Percentiles rank a stretch among this genome's conserved stretches.
These are phyloP conservation scores for Phellopilus nigrolimitatus DNA, from an alignment of 1,284 basidiomycete species.

Conservation along the genomic window DNA sequence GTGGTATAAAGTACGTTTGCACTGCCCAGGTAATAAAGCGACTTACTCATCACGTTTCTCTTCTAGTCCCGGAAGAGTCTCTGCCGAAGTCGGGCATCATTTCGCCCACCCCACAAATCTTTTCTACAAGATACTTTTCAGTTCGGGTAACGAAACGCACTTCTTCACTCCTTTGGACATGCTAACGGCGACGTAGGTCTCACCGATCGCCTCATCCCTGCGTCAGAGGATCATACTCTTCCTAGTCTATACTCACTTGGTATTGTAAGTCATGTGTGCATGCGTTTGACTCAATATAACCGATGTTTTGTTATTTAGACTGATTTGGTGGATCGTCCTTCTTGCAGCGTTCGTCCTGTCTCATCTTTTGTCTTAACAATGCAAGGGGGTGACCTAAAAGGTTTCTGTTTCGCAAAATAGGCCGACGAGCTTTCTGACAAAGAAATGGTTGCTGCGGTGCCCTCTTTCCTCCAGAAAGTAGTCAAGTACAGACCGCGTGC, in stretches of 20 bases:
- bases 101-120: slow-evolving; percentile 70
- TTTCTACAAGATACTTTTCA: slow-evolving; percentile 57
- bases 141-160: slow-evolving; percentile 36
- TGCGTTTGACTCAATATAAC: not conserved
- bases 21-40: too few relatives aligned
- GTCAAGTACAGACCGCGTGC: slow-evolving; percentile 47
- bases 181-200: slow-evolving; percentile 26
- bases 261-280: slow-evolving; percentile 28
- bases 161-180: not conserved
- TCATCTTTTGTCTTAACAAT: not conserved
- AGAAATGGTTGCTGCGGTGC: slow-evolving; percentile 49
- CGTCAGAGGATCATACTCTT: slow-evolving; percentile 27
- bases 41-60: too few relatives aligned
- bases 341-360: slow-evolving; percentile 31
- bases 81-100: slow-evolving; percentile 62
- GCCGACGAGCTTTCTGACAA: slow-evolving; percentile 52
- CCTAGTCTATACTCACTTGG: slow-evolving; percentile 32
- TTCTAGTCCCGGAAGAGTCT: slow-evolving; percentile 59
- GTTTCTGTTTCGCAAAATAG: slow-evolving; percentile 29
- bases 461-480: slow-evolving; percentile 53
- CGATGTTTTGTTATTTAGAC: slow-evolving; percentile 27
- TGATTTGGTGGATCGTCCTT: slow-evolving; percentile 37
- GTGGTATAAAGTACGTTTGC: too few relatives aligned
- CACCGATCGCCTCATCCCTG: slow-evolving; percentile 30
- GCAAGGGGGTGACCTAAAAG: not conserved